Evolutionary conservation across 768 basidiomycete species (phyloP), one percentile per base, ranked within the genome.

Genomic region (Phallus indusiatus): DNA sequence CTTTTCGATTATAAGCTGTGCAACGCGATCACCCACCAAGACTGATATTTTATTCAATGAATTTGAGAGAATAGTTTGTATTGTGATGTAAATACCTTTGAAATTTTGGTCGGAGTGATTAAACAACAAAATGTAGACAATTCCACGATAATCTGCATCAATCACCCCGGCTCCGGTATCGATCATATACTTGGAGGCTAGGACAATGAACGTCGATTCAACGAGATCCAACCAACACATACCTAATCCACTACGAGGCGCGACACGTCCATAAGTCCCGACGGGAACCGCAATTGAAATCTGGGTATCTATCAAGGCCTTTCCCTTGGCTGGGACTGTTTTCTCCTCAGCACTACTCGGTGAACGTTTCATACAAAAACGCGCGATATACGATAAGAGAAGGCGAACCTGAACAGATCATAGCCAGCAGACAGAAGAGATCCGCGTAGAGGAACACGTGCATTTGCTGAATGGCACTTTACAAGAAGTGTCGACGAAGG

Each of bases 101-200:
- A 97, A 99, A 66, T 97, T 92, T 60, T 82, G 76, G 70, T 96
- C 91, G 0, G 88, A 88, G 58, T 85, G 81, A 69, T 99, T 98
- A 81, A 92, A 97, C 48, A 99, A 77, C 28, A 99, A 77, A 36
- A 98, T 90, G 67, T 87, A 93, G 50, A 99, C 82, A 12, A 84
- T 76, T 20, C 96, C 96, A 55, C 96, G 80, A 72, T 99, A 98
- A 70, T 99, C 96, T 7, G 92, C 90, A 63, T 99, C 96, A 54
- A 99, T 82, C 7, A 99, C 96, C 20, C 95, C 96, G 11, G 96
- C 96, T 1, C 96, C 96, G 0, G 95, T 98, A 68, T 94, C 90
- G 60, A 98, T 97, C 84, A 92, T 93, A 71, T 91, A 94, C 69
- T 99, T 99, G 16, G 90, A 89, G 18, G 96, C 96, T 96, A 62